Conservation (phyloP, 2,329 filamentous ascomycete genomes). For the Colletotrichum tamarilloi region DNA sequence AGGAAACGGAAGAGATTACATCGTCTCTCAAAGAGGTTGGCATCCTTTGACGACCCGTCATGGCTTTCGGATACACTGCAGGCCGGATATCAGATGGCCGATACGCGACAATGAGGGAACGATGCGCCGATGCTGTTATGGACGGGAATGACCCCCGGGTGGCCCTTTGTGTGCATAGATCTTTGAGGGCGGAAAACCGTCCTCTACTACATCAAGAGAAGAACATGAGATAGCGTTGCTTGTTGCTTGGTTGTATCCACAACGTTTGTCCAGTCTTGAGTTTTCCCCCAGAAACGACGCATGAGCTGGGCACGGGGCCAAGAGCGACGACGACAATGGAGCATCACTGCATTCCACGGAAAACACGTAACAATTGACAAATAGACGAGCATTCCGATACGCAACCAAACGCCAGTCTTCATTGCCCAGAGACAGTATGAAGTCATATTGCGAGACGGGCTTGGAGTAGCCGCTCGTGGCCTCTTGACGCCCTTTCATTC, state of each 20-base stretch:
- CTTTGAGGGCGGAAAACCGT: conserved; percentile 58
- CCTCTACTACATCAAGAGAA: conserved; percentile 55
- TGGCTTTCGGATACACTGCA: conserved; percentile 3
- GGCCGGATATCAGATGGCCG: background rate
- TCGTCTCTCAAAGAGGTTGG: conserved; percentile 52
- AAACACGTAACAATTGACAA: conserved; percentile 12
- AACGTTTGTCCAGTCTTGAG: conserved; percentile 4
- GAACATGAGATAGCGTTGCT: conserved; percentile 24
- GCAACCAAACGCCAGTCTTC: conserved; percentile 3
- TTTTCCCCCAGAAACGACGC: background rate
- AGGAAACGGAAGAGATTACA: conserved; percentile 50
- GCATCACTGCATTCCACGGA: conserved; percentile 9
- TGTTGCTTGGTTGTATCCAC: conserved; percentile 3
- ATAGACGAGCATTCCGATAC: conserved; percentile 23
- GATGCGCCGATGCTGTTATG: conserved; percentile 6
- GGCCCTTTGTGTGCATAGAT: conserved; percentile 52
- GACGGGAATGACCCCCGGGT: conserved; percentile 24
- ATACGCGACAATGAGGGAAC: conserved; percentile 15
- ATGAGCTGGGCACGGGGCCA: conserved; percentile 21
- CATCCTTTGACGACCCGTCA: conserved; percentile 51
- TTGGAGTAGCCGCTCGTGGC: conserved; percentile 48
- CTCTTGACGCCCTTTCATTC: conserved; percentile 51
- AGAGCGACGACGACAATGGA: conserved; percentile 10
- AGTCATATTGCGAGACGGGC: conserved; percentile 15
- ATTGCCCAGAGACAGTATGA: conserved; percentile 28